Conservation (phyloP, 208 protist species). For the Borovskyia barvae region DNA sequence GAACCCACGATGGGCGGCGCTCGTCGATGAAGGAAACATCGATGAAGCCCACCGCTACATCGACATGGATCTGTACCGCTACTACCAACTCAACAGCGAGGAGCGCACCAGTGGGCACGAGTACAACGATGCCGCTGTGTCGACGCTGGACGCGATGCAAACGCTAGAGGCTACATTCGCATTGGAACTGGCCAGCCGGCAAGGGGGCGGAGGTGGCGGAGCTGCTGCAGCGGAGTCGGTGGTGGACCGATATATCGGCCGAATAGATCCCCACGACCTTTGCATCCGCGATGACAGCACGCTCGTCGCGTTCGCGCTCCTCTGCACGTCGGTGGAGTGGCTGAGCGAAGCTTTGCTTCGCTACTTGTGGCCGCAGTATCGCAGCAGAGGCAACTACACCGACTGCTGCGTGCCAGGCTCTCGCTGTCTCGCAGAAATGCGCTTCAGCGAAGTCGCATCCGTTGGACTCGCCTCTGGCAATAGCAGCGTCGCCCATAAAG, state of each 20-base stretch:
- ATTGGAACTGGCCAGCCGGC: not conserved
- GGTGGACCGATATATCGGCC: conserved; percentile 46
- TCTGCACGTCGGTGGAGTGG: conserved; percentile 84
- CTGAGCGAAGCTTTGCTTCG: conserved; percentile 51
- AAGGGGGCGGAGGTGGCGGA: not conserved
- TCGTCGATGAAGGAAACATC: conserved; percentile 52
- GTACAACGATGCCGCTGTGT: conserved; percentile 34
- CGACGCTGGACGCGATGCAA: conserved; percentile 29
- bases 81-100: conserved; percentile 71
- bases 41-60: conserved; percentile 41
- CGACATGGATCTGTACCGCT: conserved; percentile 67
- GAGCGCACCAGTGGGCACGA: conserved; percentile 79
- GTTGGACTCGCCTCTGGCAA: conserved; percentile 10
- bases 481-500: conserved; percentile 15
- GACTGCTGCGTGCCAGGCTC: conserved; percentile 61
- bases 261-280: conserved; percentile 45
- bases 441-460: conserved; percentile 15
- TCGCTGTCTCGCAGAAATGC: conserved; percentile 36
- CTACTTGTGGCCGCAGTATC: conserved; percentile 32
- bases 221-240: not conserved
- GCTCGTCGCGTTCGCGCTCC: conserved; percentile 61
- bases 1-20: conserved; percentile 45
- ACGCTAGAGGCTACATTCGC: conserved; percentile 22
- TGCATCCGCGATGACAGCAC: conserved; percentile 62
- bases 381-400: conserved; percentile 22